Base-by-base conservation (phyloP, 305 asterid genomes). In the Fraxinus velutina region DNA sequence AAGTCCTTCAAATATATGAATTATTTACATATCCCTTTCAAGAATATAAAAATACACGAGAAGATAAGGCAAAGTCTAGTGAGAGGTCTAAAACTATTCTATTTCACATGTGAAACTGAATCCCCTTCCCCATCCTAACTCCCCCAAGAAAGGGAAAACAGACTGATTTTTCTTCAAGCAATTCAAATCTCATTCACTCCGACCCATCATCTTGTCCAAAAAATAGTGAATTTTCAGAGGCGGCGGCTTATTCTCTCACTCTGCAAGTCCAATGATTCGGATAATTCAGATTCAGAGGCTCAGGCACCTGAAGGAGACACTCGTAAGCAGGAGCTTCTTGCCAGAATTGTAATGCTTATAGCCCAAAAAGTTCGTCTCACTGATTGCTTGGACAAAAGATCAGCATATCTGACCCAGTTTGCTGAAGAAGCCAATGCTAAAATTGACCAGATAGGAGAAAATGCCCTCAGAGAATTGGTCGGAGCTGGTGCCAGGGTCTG, bases 381-480 rank as follows among this genome's bases (percentile, higher is more conserved):
- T 15, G 93, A 90, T 88, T 96, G 89, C 87, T 84, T 91, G 81
- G 98, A 96, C 82, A 97, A 94, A 84, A 81, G 97, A 81, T 93
- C 98, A 1, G 92, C 81, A 1, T 93, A 87, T 71, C 88, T 93
- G 21, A 92, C 94, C 75, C 92, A 92, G 86, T 94, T 94, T 78
- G 98, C 95, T 0, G 98, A 93, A 83, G 97, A 94, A 88, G 97
- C 99, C 87, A 93, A 86, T 32, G 91, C 93, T 6, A 97, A 92
- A 87, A 89, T 96, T 24, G 98, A 96, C 85, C 91, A 90, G 80
- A 88, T 93, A 72, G 97, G 98, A 5, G 96, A 96, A 84, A 90
- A 92, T 78, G 99, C 99, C 3, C 92, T 94, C 86, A 86, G 79
- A 80, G 94, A 93, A 74, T 87, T 96, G 74, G 98, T 94, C 84